These are phyloP conservation scores for Lipomyces spencermartinsiae DNA, from an alignment of 805 yeast species.

Conservation along the genomic window DNA sequence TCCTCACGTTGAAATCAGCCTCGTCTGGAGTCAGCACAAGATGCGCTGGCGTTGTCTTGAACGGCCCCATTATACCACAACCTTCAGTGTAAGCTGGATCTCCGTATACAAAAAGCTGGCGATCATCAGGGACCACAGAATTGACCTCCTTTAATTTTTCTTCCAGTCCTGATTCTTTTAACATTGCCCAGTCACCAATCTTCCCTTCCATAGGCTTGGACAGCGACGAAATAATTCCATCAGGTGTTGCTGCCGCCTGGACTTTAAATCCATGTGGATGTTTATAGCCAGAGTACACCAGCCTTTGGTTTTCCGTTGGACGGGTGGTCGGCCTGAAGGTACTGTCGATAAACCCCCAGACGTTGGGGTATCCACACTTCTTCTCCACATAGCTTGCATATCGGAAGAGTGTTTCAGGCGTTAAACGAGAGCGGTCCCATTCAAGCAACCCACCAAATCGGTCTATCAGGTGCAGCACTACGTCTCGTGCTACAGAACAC, in stretches of 20 bases:
- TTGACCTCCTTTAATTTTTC: neutral
- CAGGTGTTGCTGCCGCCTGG: constrained; percentile 1
- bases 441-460: no score
- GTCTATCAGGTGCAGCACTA: no score
- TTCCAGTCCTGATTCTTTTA: neutral
- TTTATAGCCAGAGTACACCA: constrained; percentile 4
- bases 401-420: neutral
- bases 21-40: constrained; percentile 5
- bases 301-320: neutral
- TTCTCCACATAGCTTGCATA: neutral
- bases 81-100: constrained; percentile 11
- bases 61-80: neutral
- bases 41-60: constrained; percentile 9
- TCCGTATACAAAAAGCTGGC: constrained; percentile 8
- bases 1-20: constrained; percentile 4
- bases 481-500: no score
- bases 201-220: constrained; percentile 8
- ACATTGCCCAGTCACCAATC: constrained; percentile 6
- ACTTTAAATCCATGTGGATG: constrained; percentile 3
- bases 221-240: constrained; percentile 7
- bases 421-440: neutral
- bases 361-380: neutral
- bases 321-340: constrained; percentile 5
- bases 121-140: constrained; percentile 9
- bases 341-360: neutral